Conservation (phyloP, 2,329 filamentous ascomycete genomes). For the Rhynchosporium secalis region DNA sequence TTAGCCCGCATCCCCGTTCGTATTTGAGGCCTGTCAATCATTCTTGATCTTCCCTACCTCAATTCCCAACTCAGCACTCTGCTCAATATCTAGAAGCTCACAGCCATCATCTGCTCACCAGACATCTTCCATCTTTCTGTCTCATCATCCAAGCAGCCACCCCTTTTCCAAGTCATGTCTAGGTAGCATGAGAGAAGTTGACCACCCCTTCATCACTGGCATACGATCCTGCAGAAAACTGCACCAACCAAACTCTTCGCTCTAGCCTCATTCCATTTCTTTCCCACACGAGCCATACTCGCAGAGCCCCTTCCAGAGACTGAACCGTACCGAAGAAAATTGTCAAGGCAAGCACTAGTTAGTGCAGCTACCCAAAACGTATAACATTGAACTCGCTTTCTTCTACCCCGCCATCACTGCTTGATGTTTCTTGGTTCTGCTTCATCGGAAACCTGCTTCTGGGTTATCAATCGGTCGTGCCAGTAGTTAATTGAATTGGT, state of each 20-base stretch:
- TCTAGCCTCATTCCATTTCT: background rate
- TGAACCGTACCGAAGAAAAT: constrained; percentile 44
- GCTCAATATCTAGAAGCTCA: too few relatives aligned
- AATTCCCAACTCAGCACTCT: too few relatives aligned
- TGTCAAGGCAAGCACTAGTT: constrained; percentile 16
- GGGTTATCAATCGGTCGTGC: constrained; percentile 46
- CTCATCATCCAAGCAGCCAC: too few relatives aligned
- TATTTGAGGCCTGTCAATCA: too few relatives aligned
- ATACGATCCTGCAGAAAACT: background rate
- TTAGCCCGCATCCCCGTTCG: too few relatives aligned
- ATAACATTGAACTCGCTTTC: constrained; percentile 48
- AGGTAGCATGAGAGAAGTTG: too few relatives aligned
- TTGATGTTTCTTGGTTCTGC: constrained; percentile 40
- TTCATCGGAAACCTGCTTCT: constrained; percentile 48
- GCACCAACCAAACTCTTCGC: background rate
- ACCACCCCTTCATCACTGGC: background rate
- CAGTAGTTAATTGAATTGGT: constrained; percentile 43
- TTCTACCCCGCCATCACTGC: constrained; percentile 48
- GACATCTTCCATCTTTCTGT: too few relatives aligned
- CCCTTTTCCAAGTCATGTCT: too few relatives aligned
- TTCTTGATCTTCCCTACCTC: too few relatives aligned
- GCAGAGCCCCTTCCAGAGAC: constrained; percentile 45
- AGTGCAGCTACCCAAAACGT: constrained; percentile 47
- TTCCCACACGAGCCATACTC: constrained; percentile 38
- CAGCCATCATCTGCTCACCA: too few relatives aligned